Conservation (phyloP, 2,329 filamentous ascomycete genomes). For the Pezicula carpinea region DNA sequence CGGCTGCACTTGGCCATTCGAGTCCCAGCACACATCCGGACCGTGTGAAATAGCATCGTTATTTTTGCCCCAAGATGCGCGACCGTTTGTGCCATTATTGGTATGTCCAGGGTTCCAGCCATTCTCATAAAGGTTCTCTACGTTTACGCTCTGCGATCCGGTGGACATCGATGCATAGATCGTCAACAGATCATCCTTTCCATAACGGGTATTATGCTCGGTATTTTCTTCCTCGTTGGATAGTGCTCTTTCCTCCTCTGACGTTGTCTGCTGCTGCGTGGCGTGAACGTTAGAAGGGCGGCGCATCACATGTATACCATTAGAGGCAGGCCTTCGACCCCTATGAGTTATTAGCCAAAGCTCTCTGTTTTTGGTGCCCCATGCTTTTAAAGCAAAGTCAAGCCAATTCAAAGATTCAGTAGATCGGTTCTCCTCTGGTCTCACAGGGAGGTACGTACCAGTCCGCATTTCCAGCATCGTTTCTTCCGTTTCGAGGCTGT, state of each 20-base stretch:
- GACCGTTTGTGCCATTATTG: slow-evolving; percentile 51
- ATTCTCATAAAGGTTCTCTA: slow-evolving; percentile 65
- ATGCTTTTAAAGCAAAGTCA: background rate
- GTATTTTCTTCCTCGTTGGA: background rate
- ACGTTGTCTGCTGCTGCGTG: background rate
- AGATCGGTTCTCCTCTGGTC: background rate
- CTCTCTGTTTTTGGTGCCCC: no score
- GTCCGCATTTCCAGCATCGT: slow-evolving; percentile 59
- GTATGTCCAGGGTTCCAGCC: slow-evolving; percentile 75
- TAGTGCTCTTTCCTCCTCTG: background rate
- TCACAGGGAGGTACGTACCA: slow-evolving; percentile 52
- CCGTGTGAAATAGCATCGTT: slow-evolving; percentile 74
- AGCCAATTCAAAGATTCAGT: background rate
- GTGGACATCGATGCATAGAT: slow-evolving; percentile 44
- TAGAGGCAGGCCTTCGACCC: background rate
- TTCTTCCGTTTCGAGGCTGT: slow-evolving; percentile 49
- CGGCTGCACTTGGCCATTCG: slow-evolving; percentile 63
- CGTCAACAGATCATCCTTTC: slow-evolving; percentile 59
- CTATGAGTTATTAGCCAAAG: no score
- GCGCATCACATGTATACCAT: background rate
- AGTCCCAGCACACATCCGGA: slow-evolving; percentile 90
- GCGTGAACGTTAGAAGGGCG: background rate
- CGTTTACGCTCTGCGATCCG: slow-evolving; percentile 48
- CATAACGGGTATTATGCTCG: slow-evolving; percentile 29
- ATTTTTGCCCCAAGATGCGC: slow-evolving; percentile 70